These are phyloP conservation scores for Leishmania gerbilli DNA, from an alignment of 208 protist genomes.

Conservation along the genomic window DNA sequence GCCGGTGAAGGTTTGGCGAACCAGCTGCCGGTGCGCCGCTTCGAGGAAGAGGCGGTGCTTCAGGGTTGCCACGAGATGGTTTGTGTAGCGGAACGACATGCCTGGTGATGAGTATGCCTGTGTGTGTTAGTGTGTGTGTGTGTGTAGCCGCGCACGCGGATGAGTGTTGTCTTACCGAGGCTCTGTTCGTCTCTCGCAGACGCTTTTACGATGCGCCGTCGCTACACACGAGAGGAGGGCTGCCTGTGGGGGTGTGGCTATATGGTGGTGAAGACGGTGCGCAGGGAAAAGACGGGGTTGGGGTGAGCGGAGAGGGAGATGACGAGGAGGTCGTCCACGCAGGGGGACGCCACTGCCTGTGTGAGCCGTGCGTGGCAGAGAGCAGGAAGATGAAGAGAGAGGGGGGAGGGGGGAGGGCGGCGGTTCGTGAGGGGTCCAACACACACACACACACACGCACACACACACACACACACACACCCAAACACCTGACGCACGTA, in stretches of 20 bases:
- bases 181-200: not conserved
- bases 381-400: not conserved
- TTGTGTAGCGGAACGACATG: slow-evolving; percentile 92
- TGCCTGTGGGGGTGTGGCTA: not conserved
- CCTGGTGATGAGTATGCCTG: not conserved
- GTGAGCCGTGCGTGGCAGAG: not conserved
- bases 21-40: slow-evolving; percentile 59
- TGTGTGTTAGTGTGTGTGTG: not conserved
- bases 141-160: not conserved
- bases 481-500: not conserved
- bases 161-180: not conserved
- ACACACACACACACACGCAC: not conserved
- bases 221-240: not conserved
- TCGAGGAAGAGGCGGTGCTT: slow-evolving; percentile 85
- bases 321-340: not conserved
- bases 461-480: not conserved
- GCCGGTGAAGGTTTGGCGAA: slow-evolving; percentile 58
- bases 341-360: not conserved
- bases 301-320: not conserved
- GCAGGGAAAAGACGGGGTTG: too few relatives aligned
- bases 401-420: not conserved
- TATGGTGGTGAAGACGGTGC: not conserved
- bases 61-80: slow-evolving; percentile 78
- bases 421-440: not conserved
- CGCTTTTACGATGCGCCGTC: not conserved